Evolutionary conservation across 495 filamentous ascomycete species (phyloP).

Genomic region (Neurospora sp.): DNA sequence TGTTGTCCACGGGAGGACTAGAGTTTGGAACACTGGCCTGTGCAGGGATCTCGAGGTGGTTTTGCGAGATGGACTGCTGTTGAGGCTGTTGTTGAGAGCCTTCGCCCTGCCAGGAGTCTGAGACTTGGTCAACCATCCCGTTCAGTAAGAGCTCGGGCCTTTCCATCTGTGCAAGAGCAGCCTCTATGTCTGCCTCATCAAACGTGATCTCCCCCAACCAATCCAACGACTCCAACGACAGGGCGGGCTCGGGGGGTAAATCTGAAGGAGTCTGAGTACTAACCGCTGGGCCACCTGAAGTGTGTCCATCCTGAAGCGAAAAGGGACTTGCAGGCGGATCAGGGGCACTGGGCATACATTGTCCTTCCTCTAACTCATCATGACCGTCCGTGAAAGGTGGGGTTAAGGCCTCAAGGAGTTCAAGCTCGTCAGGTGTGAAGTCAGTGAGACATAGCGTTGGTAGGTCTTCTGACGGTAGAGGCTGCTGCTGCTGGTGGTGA

Average conservation of each 20-base stretch:
- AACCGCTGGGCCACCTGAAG: slow-evolving; percentile 20
- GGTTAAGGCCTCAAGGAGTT: not conserved
- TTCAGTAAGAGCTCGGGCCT: not conserved
- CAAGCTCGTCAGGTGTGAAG: not conserved
- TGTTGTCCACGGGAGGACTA: not conserved
- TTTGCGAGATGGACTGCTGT: not conserved
- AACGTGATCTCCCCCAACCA: not conserved
- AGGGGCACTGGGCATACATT: slow-evolving; percentile 15
- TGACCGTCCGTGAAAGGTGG: not conserved
- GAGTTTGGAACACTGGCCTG: not conserved
- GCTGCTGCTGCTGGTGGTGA: not conserved
- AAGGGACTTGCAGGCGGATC: slow-evolving; percentile 16
- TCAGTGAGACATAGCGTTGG: slow-evolving; percentile 1
- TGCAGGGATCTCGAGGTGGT: not conserved
- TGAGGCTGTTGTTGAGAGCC: not conserved
- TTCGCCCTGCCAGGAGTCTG: not conserved
- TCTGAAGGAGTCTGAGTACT: slow-evolving; percentile 14
- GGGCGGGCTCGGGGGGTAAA: not conserved
- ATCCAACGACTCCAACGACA: not conserved
- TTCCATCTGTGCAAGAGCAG: not conserved
- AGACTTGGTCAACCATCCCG: not conserved
- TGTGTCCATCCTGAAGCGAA: slow-evolving; percentile 17
- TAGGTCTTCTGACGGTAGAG: not conserved
- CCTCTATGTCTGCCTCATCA: not conserved
- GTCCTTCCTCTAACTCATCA: not conserved